A percentile compares a stretch with the other conserved stretches of the same genome.
These are phyloP conservation scores for Cocos nucifera DNA, from an alignment of 176 grass and related monocot species.

Conservation along the genomic window DNA sequence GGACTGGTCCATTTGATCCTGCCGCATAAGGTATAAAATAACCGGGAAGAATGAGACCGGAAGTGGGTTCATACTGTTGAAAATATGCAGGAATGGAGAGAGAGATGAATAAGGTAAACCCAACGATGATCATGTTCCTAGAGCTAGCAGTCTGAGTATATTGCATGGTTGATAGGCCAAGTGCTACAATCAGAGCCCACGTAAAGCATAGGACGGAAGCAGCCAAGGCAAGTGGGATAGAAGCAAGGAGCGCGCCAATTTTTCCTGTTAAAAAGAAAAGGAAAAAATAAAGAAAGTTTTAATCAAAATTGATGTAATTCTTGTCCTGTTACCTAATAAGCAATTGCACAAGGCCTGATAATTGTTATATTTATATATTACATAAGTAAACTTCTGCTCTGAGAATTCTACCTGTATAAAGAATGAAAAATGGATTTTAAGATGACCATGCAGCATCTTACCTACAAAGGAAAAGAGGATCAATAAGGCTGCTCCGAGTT, in stretches of 20 bases:
- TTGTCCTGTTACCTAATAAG: too few relatives aligned
- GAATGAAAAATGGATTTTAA: neutral
- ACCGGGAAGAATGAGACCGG: constrained; percentile 72
- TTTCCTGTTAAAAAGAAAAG: constrained; percentile 45
- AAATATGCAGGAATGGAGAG: constrained; percentile 77
- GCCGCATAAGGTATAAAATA: constrained; percentile 84
- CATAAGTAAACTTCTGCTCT: too few relatives aligned
- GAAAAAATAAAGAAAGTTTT: neutral
- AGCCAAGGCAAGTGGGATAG: constrained; percentile 66
- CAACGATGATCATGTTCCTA: constrained; percentile 99
- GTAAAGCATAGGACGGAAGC: constrained; percentile 90
- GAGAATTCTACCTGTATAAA: neutral
- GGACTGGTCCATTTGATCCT: constrained; percentile 75
- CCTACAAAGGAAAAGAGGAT: constrained; percentile 79
- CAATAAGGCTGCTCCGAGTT: constrained; percentile 61
- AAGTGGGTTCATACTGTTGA: constrained; percentile 75
- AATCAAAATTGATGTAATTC: too few relatives aligned
- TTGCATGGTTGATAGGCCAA: constrained; percentile 71
- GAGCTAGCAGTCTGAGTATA: constrained; percentile 93
- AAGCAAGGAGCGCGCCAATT: constrained; percentile 93
- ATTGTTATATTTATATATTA: too few relatives aligned
- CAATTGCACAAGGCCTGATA: too few relatives aligned
- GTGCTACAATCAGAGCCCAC: constrained; percentile 81
- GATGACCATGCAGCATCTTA: constrained; percentile 16
- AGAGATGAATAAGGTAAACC: constrained; percentile 95